Base-by-base conservation (phyloP, 2,329 filamentous ascomycete species). In the Clarireedia sp. region DNA sequence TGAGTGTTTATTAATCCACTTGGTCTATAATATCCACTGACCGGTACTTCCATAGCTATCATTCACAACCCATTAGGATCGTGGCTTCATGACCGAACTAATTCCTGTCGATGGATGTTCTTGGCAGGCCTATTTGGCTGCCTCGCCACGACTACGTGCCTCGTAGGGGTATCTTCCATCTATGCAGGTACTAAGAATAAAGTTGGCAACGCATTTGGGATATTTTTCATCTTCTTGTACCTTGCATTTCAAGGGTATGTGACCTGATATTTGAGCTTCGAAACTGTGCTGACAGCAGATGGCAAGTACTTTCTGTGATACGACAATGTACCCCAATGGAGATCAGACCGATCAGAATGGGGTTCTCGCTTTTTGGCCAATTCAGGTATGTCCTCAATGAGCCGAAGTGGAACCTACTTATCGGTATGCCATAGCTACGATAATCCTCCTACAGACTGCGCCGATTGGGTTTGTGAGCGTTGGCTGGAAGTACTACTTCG, bases 251-350 rank as follows among this genome's bases (percentile, higher is more conserved):
- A 56, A 41, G 57, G 38, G 23, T 49, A 48, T 9, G 41, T 8
- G 24, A 26, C 24, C 24, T 26, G 24, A 26, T 26, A 26, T 26
- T 26, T 26, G 24, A 26, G 1, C 8, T 26, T 26, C 24, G 24
- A 6, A 26, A 26, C 6, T 26, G 24, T 26, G 24, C 41, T 45
- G 21, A 45, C 21, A n/a, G 16, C 14, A 37, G 46, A 37, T 37
- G 26, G 9, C 40, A 41, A 47, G 37, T 26, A 44, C 16, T 44
- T 41, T 41, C 37, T 17, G 46, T 38, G 24, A 41, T 17, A 44
- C 36, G 14, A 29, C 45, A 3, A 66, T 62, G 17, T 69, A 69
- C 40, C 65, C 68, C 68, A 3, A 70, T 67, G 7, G 65, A 69
- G 54, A 53, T 68, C 10, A 62, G 66, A 24, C 64, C 62, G 44